Percentiles rank a stretch among this genome's conserved stretches.
Conservation (phyloP, 1,284 basidiomycete species). For the Pascua sp. region DNA sequence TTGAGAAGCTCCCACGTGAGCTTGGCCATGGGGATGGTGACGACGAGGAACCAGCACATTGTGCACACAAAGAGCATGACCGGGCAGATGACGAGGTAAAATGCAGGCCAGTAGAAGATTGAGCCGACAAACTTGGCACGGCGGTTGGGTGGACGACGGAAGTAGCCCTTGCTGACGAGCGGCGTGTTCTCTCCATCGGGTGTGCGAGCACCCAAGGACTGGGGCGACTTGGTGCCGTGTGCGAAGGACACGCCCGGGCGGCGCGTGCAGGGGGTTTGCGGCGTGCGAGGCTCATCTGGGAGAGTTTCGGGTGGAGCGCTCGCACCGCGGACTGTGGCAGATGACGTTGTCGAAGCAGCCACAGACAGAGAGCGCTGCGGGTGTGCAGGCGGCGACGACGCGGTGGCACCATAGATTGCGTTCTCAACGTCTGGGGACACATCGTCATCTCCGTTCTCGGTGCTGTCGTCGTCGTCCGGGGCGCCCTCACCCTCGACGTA, state of each 20-base stretch:
- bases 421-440: slow-evolving; percentile 11
- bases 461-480: slow-evolving; percentile 24
- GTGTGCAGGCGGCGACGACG: slow-evolving; percentile 1
- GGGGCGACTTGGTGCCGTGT: slow-evolving; percentile 18
- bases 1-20: slow-evolving; percentile 89
- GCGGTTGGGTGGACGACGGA: slow-evolving; percentile 35
- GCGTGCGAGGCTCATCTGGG: slow-evolving; percentile 8
- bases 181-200: slow-evolving; percentile 29
- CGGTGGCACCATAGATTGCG: not conserved
- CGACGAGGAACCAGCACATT: slow-evolving; percentile 86
- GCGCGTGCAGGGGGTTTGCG: slow-evolving; percentile 9
- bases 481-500: slow-evolving; percentile 84
- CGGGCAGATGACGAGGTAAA: slow-evolving; percentile 77
- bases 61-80: slow-evolving; percentile 80
- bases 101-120: slow-evolving; percentile 71
- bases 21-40: slow-evolving; percentile 98
- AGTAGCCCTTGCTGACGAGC: slow-evolving; percentile 28
- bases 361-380: not conserved
- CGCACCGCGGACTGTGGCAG: slow-evolving; percentile 18
- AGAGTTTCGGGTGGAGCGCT: not conserved
- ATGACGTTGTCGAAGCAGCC: slow-evolving; percentile 16
- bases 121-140: slow-evolving; percentile 52
- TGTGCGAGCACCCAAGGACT: too few relatives aligned
- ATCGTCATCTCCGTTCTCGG: slow-evolving; percentile 9
- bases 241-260: slow-evolving; percentile 39